A percentile compares a stretch with the other conserved stretches of the same genome.
These are phyloP conservation scores for Aspergillus spinulosporus DNA, from an alignment of 2,329 filamentous ascomycete genomes.

Conservation along the genomic window DNA sequence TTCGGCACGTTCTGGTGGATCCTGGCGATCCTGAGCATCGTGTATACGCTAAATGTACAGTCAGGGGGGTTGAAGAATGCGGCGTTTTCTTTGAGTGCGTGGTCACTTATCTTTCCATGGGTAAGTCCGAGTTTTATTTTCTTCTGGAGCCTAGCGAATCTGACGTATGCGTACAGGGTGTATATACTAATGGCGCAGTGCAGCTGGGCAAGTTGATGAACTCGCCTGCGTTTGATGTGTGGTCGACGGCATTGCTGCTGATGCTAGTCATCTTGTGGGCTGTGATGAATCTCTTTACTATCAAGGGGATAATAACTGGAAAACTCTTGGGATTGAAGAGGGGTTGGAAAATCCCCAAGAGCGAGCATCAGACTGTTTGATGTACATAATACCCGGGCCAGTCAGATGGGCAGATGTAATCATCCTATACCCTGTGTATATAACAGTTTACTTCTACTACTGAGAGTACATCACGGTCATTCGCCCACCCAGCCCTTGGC, in stretches of 20 bases:
- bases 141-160: not conserved
- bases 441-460: too few species aligned
- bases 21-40: conserved; percentile 40
- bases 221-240: conserved; percentile 41
- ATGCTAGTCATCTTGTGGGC: conserved; percentile 39
- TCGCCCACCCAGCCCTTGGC: too few species aligned
- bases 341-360: conserved; percentile 23
- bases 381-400: too few species aligned
- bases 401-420: too few species aligned
- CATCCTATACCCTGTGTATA: too few species aligned
- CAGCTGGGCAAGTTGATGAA: conserved; percentile 42
- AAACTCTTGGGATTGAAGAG: conserved; percentile 32
- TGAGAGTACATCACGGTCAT: too few species aligned
- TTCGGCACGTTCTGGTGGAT: conserved; percentile 46
- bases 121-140: conserved; percentile 25
- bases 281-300: conserved; percentile 32
- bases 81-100: conserved; percentile 34
- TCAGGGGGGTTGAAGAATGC: conserved; percentile 23
- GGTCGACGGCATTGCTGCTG: conserved; percentile 39
- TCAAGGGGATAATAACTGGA: conserved; percentile 34
- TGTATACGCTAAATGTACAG: conserved; percentile 28
- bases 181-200: conserved; percentile 43
- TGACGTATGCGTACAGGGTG: conserved; percentile 29
- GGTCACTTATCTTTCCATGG: conserved; percentile 44
- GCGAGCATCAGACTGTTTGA: conserved; percentile 1